phyloP scores from a whole-genome alignment of 441 rosid species.

The Pelargonium myrrhifolium region DNA sequence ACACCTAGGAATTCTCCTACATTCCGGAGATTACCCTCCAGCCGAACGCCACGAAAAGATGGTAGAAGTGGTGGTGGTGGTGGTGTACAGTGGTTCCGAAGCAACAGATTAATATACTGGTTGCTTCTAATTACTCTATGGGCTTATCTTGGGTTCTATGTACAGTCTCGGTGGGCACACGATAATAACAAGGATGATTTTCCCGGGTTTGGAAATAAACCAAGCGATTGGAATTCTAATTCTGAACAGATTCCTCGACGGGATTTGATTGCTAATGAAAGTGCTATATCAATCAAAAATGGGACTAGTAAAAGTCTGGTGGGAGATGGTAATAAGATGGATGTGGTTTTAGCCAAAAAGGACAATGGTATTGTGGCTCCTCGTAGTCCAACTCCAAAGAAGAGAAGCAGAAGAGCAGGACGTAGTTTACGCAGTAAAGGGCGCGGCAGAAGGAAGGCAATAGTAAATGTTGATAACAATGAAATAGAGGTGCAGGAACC shows the following conservation, averaged over 20 bases:
- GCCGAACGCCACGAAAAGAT: slow-evolving; percentile 77
- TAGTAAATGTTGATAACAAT: slow-evolving; percentile 26
- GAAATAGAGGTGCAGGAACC: slow-evolving; percentile 48
- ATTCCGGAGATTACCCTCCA: slow-evolving; percentile 47
- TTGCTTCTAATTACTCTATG: slow-evolving; percentile 83
- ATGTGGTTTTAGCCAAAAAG: slow-evolving; percentile 49
- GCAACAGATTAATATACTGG: slow-evolving; percentile 67
- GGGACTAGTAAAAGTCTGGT: slow-evolving; percentile 28
- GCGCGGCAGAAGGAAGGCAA: slow-evolving; percentile 36
- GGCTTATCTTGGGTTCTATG: slow-evolving; percentile 87
- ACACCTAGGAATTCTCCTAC: slow-evolving; percentile 71
- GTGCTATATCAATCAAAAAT: slow-evolving; percentile 34
- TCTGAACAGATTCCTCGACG: slow-evolving; percentile 30
- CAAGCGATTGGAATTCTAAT: slow-evolving; percentile 26
- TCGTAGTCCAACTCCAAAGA: slow-evolving; percentile 34
- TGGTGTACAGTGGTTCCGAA: slow-evolving; percentile 61
- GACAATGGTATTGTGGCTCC: slow-evolving; percentile 29
- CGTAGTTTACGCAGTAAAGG: slow-evolving; percentile 38
- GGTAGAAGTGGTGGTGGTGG: slow-evolving; percentile 48
- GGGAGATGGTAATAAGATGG: slow-evolving; percentile 34
- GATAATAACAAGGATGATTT: slow-evolving; percentile 63
- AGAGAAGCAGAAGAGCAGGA: slow-evolving; percentile 43
- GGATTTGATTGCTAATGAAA: slow-evolving; percentile 48
- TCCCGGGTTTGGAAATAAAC: slow-evolving; percentile 55
- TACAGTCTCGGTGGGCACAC: slow-evolving; percentile 97